Conservation (phyloP, 2,329 filamentous ascomycete species). For the Fusarium neocosmosporiellum region DNA sequence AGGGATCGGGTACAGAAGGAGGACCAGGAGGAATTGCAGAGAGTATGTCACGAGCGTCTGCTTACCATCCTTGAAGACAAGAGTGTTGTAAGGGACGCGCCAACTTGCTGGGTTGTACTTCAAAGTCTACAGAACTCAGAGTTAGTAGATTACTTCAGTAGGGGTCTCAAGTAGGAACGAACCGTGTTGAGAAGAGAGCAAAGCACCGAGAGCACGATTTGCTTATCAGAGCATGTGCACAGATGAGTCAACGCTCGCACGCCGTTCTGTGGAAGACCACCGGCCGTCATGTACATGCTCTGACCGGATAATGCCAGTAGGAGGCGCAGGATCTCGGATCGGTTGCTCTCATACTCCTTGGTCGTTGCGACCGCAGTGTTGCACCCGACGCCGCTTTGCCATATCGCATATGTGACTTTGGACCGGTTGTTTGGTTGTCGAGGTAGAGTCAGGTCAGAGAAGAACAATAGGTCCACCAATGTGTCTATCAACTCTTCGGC, state of each 20-base stretch:
- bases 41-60: constrained; percentile 93
- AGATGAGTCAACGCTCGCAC: constrained; percentile 89
- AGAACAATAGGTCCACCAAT: constrained; percentile 90
- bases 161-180: constrained; percentile 46
- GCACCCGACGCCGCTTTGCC: constrained; percentile 97
- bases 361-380: constrained; percentile 89
- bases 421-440: constrained; percentile 75
- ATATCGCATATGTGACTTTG: constrained; percentile 93
- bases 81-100: constrained; percentile 92
- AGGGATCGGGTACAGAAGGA: constrained; percentile 88
- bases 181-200: constrained; percentile 96
- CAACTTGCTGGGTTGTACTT: constrained; percentile 97
- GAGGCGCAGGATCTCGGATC: constrained; percentile 88
- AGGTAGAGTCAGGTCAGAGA: constrained; percentile 87
- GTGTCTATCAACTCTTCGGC: constrained; percentile 95
- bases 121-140: constrained; percentile 70
- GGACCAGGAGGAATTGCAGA: constrained; percentile 86
- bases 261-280: constrained; percentile 81
- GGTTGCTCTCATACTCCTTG: constrained; percentile 92
- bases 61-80: constrained; percentile 91
- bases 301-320: constrained; percentile 88
- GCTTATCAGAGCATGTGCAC: constrained; percentile 88
- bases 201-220: constrained; percentile 87
- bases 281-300: constrained; percentile 91
- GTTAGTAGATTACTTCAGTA: constrained; percentile 3